Evolutionary conservation across 163 green algal genomes (phyloP).

Genomic region (Chlorella variabilis): DNA sequence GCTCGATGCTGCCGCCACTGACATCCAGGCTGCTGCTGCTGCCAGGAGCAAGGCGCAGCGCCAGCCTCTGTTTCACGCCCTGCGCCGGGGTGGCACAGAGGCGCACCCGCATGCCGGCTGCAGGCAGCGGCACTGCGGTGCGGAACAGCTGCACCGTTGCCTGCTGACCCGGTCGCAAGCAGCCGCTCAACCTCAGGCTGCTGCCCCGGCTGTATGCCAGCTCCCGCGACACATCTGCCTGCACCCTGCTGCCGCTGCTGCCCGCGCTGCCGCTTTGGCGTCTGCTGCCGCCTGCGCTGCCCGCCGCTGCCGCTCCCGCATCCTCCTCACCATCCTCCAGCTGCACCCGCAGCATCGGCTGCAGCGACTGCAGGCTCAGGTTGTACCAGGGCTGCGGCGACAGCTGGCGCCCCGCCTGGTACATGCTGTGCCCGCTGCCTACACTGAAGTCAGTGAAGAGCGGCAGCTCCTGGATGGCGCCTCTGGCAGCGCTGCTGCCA

Average conservation of each 20-base stretch:
- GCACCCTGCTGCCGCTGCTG: not conserved
- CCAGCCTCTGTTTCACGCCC: not conserved
- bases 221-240: not conserved
- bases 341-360: constrained; percentile 34
- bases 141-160: constrained; percentile 3
- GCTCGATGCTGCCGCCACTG: not conserved
- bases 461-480: constrained; percentile 26
- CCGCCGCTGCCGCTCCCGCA: not conserved
- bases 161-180: not conserved
- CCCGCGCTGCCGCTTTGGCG: too few relatives aligned
- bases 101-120: not conserved
- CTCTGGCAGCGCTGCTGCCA: too few relatives aligned
- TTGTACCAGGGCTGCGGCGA: constrained; percentile 55
- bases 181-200: not conserved
- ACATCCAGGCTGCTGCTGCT: not conserved
- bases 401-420: constrained; percentile 29
- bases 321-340: not conserved
- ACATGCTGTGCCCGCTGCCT: constrained; percentile 32
- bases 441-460: constrained; percentile 47
- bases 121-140: not conserved
- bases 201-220: constrained; percentile 11
- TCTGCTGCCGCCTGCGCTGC: not conserved
- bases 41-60: not conserved
- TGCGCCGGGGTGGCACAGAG: too few relatives aligned
- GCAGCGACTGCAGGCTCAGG: constrained; percentile 51